Evolutionary conservation across 768 basidiomycete genomes (phyloP), one percentile per base, ranked within the genome.

Genomic region (Calocybe cyanea): DNA sequence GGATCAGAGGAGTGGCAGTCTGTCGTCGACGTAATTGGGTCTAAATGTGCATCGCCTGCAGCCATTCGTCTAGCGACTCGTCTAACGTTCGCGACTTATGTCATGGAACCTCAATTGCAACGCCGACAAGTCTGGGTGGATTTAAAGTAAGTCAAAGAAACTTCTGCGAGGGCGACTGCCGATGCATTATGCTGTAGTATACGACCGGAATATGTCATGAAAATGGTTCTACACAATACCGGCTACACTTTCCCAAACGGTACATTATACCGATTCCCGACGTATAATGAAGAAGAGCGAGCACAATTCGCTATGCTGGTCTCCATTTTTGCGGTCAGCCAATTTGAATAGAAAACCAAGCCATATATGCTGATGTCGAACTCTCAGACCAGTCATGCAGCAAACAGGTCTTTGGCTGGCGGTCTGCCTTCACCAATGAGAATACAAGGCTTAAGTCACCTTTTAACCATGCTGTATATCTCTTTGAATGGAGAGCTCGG

Each of bases 11-110:
- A 59, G 6, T 89, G 79, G 83, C 46, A 62, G n/a, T 66, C 62
- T 34, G 55, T 85, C 20, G 56, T 70, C 7, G 57, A 55, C 11
- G 58, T 75, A 7, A 61, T 85, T 13, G 63, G 67, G 9, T 83
- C 81, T 2, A 62, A 68, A 14, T 52, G 67, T 18, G 63, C 70
- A 17, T 88, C 87, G 15, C 75, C 78, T 20, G 82, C 83, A 15
- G 72, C 82, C 4, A 73, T 72, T 54, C 76, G 85, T 3, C 59
- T 88, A 33, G 72, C 78, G 6, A 53, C 78, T n/a, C 72, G 70
- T 21, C 62, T 90, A 24, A 42, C 75, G 38, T 78, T 84, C 52
- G 78, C 72, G 14, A 69, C 66, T 32, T 76, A 78, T 54, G 67
- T 89, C 20, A 61, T 89, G 48, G 59, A 55, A 13, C 73, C 76